Conservation (phyloP, 345 rosid species). For the Geranium brycei region DNA sequence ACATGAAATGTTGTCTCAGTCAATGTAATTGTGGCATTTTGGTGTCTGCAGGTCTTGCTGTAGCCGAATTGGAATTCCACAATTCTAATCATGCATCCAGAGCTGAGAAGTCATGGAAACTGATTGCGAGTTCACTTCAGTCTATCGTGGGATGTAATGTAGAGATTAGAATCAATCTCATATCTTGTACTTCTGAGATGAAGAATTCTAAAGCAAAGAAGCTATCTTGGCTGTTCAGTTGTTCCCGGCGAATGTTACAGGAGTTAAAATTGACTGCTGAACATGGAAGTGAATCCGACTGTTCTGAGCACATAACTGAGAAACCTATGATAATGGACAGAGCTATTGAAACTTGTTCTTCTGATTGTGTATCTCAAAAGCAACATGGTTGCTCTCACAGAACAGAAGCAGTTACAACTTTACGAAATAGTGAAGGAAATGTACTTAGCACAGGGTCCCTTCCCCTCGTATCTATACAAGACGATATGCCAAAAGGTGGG, state of each 20-base stretch:
- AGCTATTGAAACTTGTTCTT: constrained; percentile 19
- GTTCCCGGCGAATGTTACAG: constrained; percentile 52
- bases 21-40: background rate
- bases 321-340: constrained; percentile 26
- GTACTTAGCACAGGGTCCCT: constrained; percentile 38
- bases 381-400: constrained; percentile 18
- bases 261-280: constrained; percentile 28
- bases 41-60: constrained; percentile 44
- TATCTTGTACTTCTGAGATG: constrained; percentile 29
- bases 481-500: constrained; percentile 16
- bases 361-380: constrained; percentile 24
- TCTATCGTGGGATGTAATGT: constrained; percentile 68
- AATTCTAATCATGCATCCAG: constrained; percentile 41
- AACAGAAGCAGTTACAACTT: constrained; percentile 29
- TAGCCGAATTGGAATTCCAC: constrained; percentile 64
- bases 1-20: background rate
- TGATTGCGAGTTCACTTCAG: constrained; percentile 76
- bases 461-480: constrained; percentile 22
- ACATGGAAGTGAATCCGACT: constrained; percentile 29
- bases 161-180: constrained; percentile 66
- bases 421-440: constrained; percentile 70
- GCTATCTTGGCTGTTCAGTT: constrained; percentile 56
- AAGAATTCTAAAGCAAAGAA: constrained; percentile 40
- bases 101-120: constrained; percentile 94
- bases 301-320: constrained; percentile 33